Conservation (phyloP, 2,329 filamentous ascomycete species). For the Cephalotrichum gorgonifer region DNA sequence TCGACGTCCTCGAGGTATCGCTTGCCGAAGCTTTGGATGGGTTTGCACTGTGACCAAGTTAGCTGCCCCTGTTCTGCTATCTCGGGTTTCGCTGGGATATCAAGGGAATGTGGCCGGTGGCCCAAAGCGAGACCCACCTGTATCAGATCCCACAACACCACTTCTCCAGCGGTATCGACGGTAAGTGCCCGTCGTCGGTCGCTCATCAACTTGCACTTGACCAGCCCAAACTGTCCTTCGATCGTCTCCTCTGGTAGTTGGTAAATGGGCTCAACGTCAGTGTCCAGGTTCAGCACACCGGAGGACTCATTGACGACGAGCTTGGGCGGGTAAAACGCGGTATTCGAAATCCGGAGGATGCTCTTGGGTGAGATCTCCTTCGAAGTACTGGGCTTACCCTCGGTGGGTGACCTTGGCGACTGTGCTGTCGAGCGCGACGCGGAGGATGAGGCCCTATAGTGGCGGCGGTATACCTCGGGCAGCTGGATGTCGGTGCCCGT, state of each 20-base stretch:
- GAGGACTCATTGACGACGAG: slow-evolving; percentile 40
- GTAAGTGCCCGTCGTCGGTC: slow-evolving; percentile 84
- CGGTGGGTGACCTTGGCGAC: slow-evolving; percentile 17
- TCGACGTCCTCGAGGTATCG: slow-evolving; percentile 88
- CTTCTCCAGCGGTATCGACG: slow-evolving; percentile 88
- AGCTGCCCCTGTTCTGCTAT: too few species aligned
- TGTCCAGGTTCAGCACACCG: background rate
- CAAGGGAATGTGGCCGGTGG: too few species aligned
- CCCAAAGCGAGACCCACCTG: slow-evolving; percentile 41
- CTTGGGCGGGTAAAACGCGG: slow-evolving; percentile 60
- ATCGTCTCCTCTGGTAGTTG: slow-evolving; percentile 69
- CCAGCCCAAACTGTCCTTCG: slow-evolving; percentile 87
- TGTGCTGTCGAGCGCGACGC: slow-evolving; percentile 22
- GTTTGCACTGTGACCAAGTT: slow-evolving; percentile 59
- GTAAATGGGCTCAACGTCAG: slow-evolving; percentile 50
- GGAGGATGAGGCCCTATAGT: slow-evolving; percentile 35
- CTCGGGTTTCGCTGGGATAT: too few species aligned
- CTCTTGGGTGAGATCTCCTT: slow-evolving; percentile 54
- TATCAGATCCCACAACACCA: slow-evolving; percentile 88
- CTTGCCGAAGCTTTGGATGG: slow-evolving; percentile 88
- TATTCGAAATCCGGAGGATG: slow-evolving; percentile 74
- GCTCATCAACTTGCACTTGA: slow-evolving; percentile 87
- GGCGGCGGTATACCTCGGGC: slow-evolving; percentile 41
- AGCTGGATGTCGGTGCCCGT: slow-evolving; percentile 62
- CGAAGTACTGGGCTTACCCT: background rate